Base-by-base conservation (phyloP, 2,329 filamentous ascomycete species). In the Venturia asperata region DNA sequence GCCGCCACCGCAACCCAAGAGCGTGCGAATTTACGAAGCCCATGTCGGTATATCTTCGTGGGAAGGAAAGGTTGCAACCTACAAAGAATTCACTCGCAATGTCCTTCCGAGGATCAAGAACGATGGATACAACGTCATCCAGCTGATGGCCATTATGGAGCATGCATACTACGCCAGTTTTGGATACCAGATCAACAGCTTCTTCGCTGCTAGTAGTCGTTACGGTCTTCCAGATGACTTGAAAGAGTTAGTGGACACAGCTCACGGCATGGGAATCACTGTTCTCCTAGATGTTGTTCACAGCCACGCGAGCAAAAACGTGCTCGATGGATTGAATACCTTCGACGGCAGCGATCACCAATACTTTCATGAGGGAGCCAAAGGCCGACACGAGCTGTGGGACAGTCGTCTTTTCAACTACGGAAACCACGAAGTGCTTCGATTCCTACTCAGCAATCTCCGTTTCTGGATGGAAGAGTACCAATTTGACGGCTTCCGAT, bases 381-480 rank as follows among this genome's bases (percentile, higher is more conserved):
- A 89, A 75, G 94, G 94, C 37, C 85, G 85, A 64, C 94, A 99
- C 74, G 92, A 96, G 52, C 82, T 95, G 63, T 99, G 94, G 94
- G 94, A 97, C 74, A 96, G 91, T 76, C 86, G 94, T 67, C 80
- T 99, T 65, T 99, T 99, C 83, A 99, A 99, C 80, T 99, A 97
- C 74, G 93, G 92, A 39, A 86, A 86, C 72, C 92, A 97, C 72
- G 94, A 99, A 75, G 94, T 99, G 27, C 77, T 97, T 74, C 86
- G 94, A n/a, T 99, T 99, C 78, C 80, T 99, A 58, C 81, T 99
- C 34, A 97, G 92, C 76, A 99, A 99, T 74, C 79, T 99, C 66
- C 85, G 93, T 30, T 99, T 96, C 80, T 99, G 94, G 92, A 97
- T 99, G 92, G 93, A 97, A 65, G 92, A 97, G 77, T 99, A 97